These are phyloP conservation scores for Cicer pinnatifidum DNA, from an alignment of 306 rosid genomes.

Conservation along the genomic window DNA sequence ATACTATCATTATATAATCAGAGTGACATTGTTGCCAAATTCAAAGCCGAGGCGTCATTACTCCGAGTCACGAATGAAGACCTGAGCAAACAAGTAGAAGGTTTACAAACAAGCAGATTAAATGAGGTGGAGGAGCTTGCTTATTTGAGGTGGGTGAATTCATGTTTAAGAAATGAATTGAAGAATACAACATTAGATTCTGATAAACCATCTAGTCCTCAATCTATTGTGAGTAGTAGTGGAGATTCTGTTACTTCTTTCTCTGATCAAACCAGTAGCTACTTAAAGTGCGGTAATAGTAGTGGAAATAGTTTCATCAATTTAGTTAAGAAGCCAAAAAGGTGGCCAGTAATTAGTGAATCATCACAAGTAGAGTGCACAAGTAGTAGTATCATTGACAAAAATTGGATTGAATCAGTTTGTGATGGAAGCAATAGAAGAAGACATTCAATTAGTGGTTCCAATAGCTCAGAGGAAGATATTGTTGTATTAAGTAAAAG, in stretches of 20 bases:
- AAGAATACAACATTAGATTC: conserved; percentile 63
- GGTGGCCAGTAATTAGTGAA: conserved; percentile 70
- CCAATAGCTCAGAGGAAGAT: conserved; percentile 70
- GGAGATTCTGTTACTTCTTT: conserved; percentile 59
- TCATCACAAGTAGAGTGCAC: conserved; percentile 65
- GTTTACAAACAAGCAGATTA: conserved; percentile 84
- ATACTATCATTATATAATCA: conserved; percentile 35
- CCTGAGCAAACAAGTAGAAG: conserved; percentile 94
- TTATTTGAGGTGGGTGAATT: conserved; percentile 95
- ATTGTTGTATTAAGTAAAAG: conserved; percentile 58
- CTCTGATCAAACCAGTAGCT: conserved; percentile 57
- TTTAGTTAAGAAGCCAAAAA: conserved; percentile 72
- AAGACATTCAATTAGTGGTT: conserved; percentile 94
- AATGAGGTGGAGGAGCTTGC: conserved; percentile 99
- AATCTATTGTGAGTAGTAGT: conserved; percentile 49
- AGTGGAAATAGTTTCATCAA: conserved; percentile 65
- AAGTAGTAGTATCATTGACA: conserved; percentile 51
- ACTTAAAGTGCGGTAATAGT: conserved; percentile 51
- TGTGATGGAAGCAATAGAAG: conserved; percentile 72
- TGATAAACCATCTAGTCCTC: conserved; percentile 67
- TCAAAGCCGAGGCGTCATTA: conserved; percentile 87
- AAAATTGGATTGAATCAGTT: conserved; percentile 68
- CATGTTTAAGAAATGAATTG: conserved; percentile 84
- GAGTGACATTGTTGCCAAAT: conserved; percentile 79
- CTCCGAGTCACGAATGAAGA: conserved; percentile 86